Percentiles rank a stretch among this genome's conserved stretches.
Conservation (phyloP, 257 asterid genomes). For the Haberlea rhodopensis region DNA sequence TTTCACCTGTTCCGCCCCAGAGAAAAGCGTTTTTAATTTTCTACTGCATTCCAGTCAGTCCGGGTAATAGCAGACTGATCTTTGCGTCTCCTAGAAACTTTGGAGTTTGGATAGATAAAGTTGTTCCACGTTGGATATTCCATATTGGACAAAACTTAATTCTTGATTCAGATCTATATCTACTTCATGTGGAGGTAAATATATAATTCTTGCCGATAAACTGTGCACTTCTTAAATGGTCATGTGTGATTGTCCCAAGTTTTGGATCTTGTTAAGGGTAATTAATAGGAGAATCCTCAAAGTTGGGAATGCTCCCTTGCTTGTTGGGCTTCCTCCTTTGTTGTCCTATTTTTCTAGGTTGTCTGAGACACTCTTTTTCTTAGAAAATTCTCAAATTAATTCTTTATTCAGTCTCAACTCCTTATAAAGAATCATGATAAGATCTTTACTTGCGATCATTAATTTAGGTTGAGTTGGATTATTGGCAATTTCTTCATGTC, state of each 20-base stretch:
- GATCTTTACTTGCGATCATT: not conserved
- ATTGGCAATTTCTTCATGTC: not conserved
- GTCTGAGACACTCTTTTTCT: not conserved
- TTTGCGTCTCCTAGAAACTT: constrained; percentile 68
- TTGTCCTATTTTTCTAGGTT: not conserved
- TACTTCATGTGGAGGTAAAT: constrained; percentile 77
- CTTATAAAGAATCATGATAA: no score
- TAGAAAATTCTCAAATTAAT: no score
- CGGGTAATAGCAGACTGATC: constrained; percentile 82
- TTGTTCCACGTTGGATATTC: constrained; percentile 72
- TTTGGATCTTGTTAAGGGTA: not conserved
- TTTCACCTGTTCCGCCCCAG: constrained; percentile 27
- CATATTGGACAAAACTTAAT: constrained; percentile 74
- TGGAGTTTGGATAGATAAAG: constrained; percentile 56
- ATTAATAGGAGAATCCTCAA: no score
- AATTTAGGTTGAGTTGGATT: not conserved
- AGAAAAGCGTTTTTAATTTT: constrained; percentile 49
- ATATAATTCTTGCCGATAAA: constrained; percentile 1
- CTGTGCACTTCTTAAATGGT: constrained; percentile 3
- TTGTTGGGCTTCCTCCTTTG: not conserved
- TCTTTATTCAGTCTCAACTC: not conserved
- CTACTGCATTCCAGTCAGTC: constrained; percentile 79
- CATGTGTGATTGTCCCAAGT: not conserved
- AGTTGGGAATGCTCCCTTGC: not conserved
- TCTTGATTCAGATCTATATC: constrained; percentile 80